Evolutionary conservation across 257 asterid species (phyloP).

Genomic region (Solanum paucissectum): DNA sequence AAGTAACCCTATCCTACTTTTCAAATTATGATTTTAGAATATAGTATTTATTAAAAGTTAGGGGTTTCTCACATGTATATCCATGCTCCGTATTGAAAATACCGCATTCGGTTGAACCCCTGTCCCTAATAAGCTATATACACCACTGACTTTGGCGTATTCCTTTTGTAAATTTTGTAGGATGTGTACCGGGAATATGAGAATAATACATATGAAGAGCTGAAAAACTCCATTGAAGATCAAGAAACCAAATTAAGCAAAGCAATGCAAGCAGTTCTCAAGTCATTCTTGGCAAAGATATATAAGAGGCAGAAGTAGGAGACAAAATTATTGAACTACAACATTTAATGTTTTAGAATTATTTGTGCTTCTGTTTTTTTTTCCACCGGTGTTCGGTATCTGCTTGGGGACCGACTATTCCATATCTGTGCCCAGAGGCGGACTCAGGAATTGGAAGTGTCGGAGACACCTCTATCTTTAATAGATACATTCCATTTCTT

Average conservation of each 20-base stretch:
- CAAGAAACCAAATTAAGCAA: constrained; percentile 12
- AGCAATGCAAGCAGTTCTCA: constrained; percentile 30
- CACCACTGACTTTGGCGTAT: not conserved
- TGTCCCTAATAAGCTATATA: not conserved
- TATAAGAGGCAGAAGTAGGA: constrained; percentile 30
- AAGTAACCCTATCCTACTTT: not conserved
- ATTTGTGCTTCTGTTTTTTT: not conserved
- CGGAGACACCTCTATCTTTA: not conserved
- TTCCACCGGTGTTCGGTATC: not conserved
- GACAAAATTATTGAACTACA: not conserved
- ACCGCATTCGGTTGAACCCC: not conserved
- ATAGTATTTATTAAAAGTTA: not conserved
- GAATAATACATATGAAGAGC: constrained; percentile 17
- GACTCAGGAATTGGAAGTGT: not conserved
- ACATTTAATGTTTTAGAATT: not conserved
- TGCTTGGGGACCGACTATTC: not conserved
- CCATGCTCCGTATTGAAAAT: not conserved
- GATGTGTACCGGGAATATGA: constrained; percentile 24
- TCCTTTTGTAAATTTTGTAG: not conserved
- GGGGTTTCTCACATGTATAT: not conserved
- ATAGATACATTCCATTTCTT: not conserved
- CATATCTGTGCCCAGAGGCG: not conserved
- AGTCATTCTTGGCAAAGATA: constrained; percentile 29
- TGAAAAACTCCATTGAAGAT: constrained; percentile 14
- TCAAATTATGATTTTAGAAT: not conserved